Evolutionary conservation across 2,329 filamentous ascomycete genomes (phyloP).

Genomic region (Sporothrix schenckii): DNA sequence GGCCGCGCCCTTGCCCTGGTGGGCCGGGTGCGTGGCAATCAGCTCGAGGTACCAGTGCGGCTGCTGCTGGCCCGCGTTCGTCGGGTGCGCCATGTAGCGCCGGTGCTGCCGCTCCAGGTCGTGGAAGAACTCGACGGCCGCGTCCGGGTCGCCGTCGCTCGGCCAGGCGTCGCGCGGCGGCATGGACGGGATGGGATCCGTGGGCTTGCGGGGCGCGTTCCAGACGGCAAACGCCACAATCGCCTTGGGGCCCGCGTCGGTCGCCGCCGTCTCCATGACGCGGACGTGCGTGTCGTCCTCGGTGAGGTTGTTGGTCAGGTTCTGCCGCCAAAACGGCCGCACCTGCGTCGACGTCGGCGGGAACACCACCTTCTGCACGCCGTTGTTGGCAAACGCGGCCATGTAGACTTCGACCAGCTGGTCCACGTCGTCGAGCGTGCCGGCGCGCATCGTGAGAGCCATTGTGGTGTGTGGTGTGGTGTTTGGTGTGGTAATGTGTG

Average conservation of each 20-base stretch:
- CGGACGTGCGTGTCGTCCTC: constrained; percentile 47
- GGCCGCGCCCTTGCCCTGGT: constrained; percentile 53
- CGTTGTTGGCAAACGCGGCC: constrained; percentile 49
- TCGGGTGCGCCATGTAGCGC: constrained; percentile 44
- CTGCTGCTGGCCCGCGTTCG: constrained; percentile 32
- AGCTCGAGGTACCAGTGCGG: constrained; percentile 56
- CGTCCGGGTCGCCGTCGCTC: constrained; percentile 43
- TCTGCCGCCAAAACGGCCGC: constrained; percentile 44
- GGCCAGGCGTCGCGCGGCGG: constrained; percentile 47
- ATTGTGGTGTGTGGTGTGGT: not conserved
- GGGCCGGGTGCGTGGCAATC: constrained; percentile 48
- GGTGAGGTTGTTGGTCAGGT: constrained; percentile 46
- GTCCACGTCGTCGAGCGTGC: constrained; percentile 47
- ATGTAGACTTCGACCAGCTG: constrained; percentile 50
- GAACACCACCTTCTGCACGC: constrained; percentile 47
- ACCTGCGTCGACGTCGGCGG: constrained; percentile 39
- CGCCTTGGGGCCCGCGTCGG: not conserved
- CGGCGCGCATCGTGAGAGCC: constrained; percentile 44
- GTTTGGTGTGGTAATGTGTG: not conserved
- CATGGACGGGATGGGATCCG: constrained; percentile 35
- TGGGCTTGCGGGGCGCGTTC: constrained; percentile 40
- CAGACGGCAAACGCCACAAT: constrained; percentile 56
- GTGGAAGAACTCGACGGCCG: constrained; percentile 49
- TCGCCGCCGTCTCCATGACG: constrained; percentile 41
- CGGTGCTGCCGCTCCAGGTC: constrained; percentile 44